Conservation (phyloP, 1,284 basidiomycete species). For the Sanghuangporus weigelae region DNA sequence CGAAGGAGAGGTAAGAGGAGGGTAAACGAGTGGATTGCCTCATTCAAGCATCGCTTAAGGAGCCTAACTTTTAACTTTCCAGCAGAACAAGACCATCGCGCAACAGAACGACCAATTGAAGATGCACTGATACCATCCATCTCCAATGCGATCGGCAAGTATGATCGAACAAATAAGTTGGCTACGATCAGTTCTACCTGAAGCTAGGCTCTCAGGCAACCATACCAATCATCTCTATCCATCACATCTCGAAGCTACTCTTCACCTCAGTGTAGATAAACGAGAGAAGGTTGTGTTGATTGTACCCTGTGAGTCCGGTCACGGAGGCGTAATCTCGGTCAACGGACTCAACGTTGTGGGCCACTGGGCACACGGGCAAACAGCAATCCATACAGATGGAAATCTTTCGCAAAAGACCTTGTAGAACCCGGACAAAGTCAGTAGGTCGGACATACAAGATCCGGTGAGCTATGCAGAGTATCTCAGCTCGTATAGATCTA, state of each 20-base stretch:
- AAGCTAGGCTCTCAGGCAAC: neutral
- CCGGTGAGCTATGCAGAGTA: too few relatives aligned
- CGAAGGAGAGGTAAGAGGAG: neutral
- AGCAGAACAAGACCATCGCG: neutral
- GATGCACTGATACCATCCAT: neutral
- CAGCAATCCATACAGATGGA: too few relatives aligned
- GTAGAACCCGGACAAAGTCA: too few relatives aligned
- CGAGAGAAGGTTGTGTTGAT: neutral
- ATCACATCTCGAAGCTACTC: neutral
- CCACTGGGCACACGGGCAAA: too few relatives aligned
- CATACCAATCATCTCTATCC: neutral
- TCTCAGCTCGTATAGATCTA: too few relatives aligned
- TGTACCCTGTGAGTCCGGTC: neutral
- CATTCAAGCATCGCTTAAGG: neutral
- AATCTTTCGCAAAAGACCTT: too few relatives aligned
- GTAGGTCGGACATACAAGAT: too few relatives aligned
- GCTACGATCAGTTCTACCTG: neutral
- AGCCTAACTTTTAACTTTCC: neutral
- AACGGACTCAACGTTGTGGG: too few relatives aligned
- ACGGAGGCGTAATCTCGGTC: too few relatives aligned
- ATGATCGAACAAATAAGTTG: neutral
- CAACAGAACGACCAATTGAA: neutral
- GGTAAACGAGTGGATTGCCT: neutral
- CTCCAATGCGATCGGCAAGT: neutral
- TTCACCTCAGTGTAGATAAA: neutral